These are phyloP conservation scores for Sugiyamaella americana DNA, from an alignment of 805 yeast species.

Conservation along the genomic window DNA sequence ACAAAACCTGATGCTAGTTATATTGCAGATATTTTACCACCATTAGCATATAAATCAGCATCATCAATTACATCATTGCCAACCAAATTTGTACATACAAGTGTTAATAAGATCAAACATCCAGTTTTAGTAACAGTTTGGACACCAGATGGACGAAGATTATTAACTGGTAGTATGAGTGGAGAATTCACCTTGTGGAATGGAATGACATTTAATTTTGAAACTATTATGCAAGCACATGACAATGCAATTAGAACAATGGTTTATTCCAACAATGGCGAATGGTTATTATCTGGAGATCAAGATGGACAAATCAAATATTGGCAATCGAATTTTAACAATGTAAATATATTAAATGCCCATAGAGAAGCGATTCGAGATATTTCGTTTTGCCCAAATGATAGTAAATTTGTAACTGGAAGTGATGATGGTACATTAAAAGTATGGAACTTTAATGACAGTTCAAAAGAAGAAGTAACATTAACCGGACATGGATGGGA, in stretches of 20 bases:
- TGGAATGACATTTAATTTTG: slow-evolving; percentile 91
- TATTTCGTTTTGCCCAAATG: slow-evolving; percentile 83
- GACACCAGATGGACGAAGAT: slow-evolving; percentile 94
- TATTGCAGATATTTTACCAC: slow-evolving; percentile 53
- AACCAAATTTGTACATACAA: slow-evolving; percentile 81
- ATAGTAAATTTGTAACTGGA: slow-evolving; percentile 85
- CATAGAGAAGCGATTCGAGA: slow-evolving; percentile 83
- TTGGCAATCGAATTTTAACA: slow-evolving; percentile 98
- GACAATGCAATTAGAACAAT: slow-evolving; percentile 79
- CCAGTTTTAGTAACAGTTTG: slow-evolving; percentile 85
- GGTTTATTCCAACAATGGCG: slow-evolving; percentile 81
- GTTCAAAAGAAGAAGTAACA: slow-evolving; percentile 76
- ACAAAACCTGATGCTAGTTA: slow-evolving; percentile 67
- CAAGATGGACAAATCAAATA: slow-evolving; percentile 86
- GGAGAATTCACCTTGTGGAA: slow-evolving; percentile 98
- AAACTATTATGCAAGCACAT: slow-evolving; percentile 97
- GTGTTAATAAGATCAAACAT: slow-evolving; percentile 87
- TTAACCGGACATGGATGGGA: slow-evolving; percentile 98
- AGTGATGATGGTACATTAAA: slow-evolving; percentile 88
- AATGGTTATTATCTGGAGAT: slow-evolving; percentile 92
- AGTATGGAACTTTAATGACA: slow-evolving; percentile 91
- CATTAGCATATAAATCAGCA: slow-evolving; percentile 47
- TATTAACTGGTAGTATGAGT: slow-evolving; percentile 81
- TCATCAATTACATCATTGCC: slow-evolving; percentile 52
- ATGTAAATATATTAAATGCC: slow-evolving; percentile 61